Evolutionary conservation across 2,329 filamentous ascomycete species (phyloP), one percentile per base, ranked within the genome.

Genomic region (Colletotrichum gloeosporioides): DNA sequence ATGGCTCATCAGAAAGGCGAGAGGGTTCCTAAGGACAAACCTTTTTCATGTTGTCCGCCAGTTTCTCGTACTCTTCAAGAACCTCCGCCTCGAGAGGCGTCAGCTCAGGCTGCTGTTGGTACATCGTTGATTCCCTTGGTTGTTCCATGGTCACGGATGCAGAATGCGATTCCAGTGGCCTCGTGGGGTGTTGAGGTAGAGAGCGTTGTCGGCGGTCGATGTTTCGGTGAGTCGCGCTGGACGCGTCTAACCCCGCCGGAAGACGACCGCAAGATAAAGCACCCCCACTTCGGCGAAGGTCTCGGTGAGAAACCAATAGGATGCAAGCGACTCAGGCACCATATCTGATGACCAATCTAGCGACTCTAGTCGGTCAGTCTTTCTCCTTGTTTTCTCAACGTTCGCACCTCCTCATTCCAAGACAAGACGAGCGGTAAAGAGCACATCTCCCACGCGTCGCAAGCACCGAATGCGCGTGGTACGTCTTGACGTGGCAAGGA

Each of bases 1-100:
- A 22, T 36, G n/a, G 9, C 59, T 44, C 18, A 27, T 62, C 27
- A 49, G 22, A 22, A 8, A 5, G n/a, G 25, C 55, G 8, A n/a
- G 27, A 15, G 29, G n/a, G 27, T 16, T 49, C 68, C 44, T 22
- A 34, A 13, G 44, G 22, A 71, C 86, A 75, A 86, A 96, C 97
- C 87, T 94, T 94, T 82, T 98, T 98, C 90, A 99, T 93, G 83
- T 99, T 99, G 80, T 94, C 93, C 0, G 96, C 92, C 36, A 99
- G 87, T 16, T 94, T 90, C 79, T 96, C 93, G 82, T 99, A 99
- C 85, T 99, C 97, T 77, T 99, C 96, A 1, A 99, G 89, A 2
- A 99, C 94, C 83, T 99, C 95, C 84, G 98, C 96, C 87, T 99
- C 96, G 9, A 98, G 90, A 6, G 95, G 94, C 1, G 93, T 90